These are phyloP conservation scores for Jamesozyma spencerorum DNA, from an alignment of 805 yeast species.

Conservation along the genomic window DNA sequence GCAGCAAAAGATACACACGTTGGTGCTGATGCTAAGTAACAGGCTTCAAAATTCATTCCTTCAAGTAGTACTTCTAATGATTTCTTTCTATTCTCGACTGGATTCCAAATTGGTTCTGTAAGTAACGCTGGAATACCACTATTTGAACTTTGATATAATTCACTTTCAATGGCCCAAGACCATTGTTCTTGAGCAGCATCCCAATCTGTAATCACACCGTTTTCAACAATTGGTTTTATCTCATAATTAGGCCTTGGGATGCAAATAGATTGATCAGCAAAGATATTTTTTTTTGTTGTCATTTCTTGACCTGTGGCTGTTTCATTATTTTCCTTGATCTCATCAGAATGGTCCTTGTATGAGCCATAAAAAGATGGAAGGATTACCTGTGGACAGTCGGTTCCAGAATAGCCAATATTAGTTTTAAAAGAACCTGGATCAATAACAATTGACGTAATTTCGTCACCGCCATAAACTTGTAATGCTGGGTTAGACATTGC, in stretches of 20 bases:
- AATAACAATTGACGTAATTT: constrained; percentile 79
- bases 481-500: constrained; percentile 34
- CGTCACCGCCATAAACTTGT: constrained; percentile 57
- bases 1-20: constrained; percentile 82
- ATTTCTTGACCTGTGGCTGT: constrained; percentile 4
- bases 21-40: constrained; percentile 74
- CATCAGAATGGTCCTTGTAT: constrained; percentile 9
- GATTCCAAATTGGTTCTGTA: constrained; percentile 85
- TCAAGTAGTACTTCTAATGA: constrained; percentile 69
- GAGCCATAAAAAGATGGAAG: constrained; percentile 61
- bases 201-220: constrained; percentile 71
- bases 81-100: constrained; percentile 53
- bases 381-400: constrained; percentile 71
- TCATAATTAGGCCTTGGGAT: constrained; percentile 46
- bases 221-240: constrained; percentile 48
- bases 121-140: constrained; percentile 51
- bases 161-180: constrained; percentile 45
- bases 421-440: constrained; percentile 86
- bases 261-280: constrained; percentile 36
- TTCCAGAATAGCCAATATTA: constrained; percentile 86
- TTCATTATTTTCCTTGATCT: constrained; percentile 10
- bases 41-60: constrained; percentile 63
- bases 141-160: constrained; percentile 38
- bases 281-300: constrained; percentile 19
- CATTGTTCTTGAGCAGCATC: constrained; percentile 74